Evolutionary conservation across 2,329 filamentous ascomycete genomes (phyloP), one percentile per base, ranked within the genome.

Genomic region (Aspergillus sclerotialis): DNA sequence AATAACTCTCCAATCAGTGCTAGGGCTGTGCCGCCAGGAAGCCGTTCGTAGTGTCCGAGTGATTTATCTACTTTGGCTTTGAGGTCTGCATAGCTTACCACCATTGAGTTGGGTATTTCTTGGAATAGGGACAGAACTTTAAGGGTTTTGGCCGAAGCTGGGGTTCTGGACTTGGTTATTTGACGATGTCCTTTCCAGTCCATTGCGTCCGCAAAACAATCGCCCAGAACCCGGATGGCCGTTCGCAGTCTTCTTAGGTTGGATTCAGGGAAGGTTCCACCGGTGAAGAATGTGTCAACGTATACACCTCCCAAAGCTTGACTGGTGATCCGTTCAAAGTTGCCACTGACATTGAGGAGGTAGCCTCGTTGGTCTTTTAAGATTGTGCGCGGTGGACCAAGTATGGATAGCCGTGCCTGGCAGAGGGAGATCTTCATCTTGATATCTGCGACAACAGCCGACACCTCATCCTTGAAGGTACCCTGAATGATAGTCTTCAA

Each of bases 221-320:
- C 31, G 13, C 50, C 42, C 11, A 44, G 27, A n/a, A 37, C 33
- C 14, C 43, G 42, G 15, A 53, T 35, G 9, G 44, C 25, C 2
- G 50, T 45, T 3, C 55, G 43, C 2, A 57, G 41, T 15, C 55
- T 46, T 33, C 48, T 46, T 18, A 25, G 18, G 28, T 46, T 43
- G 0, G 40, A 40, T 24, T 24, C 8, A 24, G n/a, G 23, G n/a
- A n/a, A 24, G 23, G 23, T 9, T 24, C 23, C 8, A 24, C 32
- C 35, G 4, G 59, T 57, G 30, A 68, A 68, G 40, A 67, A 67
- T 0, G 52, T 37, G 35, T 67, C 52, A 1, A 12, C 35, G 33
- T 68, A 68, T 7, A 49, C 49, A 3, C 65, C 65, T 28, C 57
- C 52, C n/a, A 65, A 33, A 0, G 60, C 61, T 18, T 60, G 48